Conservation (phyloP, 2,329 filamentous ascomycete genomes). For the Berkeleyomyces basicola region DNA sequence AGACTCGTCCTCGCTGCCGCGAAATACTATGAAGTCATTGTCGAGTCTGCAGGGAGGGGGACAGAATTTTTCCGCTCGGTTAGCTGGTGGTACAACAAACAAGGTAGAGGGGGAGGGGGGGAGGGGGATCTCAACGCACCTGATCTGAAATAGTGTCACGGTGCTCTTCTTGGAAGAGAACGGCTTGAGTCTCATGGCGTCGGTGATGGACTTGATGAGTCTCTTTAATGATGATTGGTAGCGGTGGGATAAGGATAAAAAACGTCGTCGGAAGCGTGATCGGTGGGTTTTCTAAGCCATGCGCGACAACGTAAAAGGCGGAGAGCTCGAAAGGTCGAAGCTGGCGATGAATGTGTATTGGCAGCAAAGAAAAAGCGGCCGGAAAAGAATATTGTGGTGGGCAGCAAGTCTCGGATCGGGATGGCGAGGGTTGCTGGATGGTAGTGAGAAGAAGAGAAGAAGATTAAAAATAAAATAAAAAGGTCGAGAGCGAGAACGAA, state of each 20-base stretch:
- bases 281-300: neutral
- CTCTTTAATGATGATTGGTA: neutral
- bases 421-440: neutral
- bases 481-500: neutral
- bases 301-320: neutral
- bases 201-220: neutral
- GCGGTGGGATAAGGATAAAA: neutral
- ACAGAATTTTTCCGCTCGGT: neutral
- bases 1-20: constrained; percentile 58
- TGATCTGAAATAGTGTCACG: constrained; percentile 13
- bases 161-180: constrained; percentile 13
- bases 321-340: neutral
- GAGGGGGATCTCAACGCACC: constrained; percentile 6
- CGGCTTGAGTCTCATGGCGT: constrained; percentile 13
- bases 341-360: neutral
- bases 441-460: neutral
- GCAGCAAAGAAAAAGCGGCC: neutral
- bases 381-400: neutral
- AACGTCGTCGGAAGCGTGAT: neutral
- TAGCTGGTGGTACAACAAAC: neutral
- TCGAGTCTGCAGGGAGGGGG: constrained; percentile 41
- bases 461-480: neutral
- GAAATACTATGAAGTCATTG: constrained; percentile 63
- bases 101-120: neutral
- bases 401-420: neutral